Percentiles rank a stretch among this genome's conserved stretches.
Conservation (phyloP, 345 rosid species). For the Salix arbutifolia region DNA sequence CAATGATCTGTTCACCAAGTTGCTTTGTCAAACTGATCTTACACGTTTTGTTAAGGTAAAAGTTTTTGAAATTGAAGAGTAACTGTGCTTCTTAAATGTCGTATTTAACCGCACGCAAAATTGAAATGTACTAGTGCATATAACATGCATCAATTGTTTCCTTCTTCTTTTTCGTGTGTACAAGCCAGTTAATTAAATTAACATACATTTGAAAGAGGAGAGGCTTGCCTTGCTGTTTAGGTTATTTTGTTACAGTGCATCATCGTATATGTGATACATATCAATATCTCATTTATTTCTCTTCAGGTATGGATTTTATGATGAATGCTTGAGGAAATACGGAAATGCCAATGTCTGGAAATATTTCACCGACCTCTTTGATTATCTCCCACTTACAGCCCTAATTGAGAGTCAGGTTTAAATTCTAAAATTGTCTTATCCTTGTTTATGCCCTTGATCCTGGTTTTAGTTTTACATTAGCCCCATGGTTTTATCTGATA, state of each 20-base stretch:
- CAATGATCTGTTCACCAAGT: background rate
- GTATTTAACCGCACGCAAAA: background rate
- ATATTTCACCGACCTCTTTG: conserved; percentile 36
- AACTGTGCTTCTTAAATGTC: background rate
- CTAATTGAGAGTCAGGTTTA: conserved; percentile 32
- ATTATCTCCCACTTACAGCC: conserved; percentile 34
- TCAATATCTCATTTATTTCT: background rate
- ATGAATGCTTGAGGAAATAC: conserved; percentile 33
- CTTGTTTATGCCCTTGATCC: background rate
- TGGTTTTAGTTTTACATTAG: background rate
- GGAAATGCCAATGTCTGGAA: conserved; percentile 43
- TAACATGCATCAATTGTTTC: background rate
- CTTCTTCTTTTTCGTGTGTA: background rate
- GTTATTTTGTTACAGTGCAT: background rate
- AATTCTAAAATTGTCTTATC: background rate
- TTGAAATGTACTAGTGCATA: background rate
- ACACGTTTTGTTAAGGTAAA: background rate
- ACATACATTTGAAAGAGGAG: background rate
- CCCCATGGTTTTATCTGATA: conserved; percentile 3
- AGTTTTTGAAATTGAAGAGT: background rate
- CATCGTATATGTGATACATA: background rate
- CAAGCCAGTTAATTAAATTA: background rate
- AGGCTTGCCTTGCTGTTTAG: background rate
- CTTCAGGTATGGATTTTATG: conserved; percentile 36
- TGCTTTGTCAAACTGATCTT: too few species aligned